Conservation (phyloP, 2,329 filamentous ascomycete genomes). For the Fusarium sulawesiense region DNA sequence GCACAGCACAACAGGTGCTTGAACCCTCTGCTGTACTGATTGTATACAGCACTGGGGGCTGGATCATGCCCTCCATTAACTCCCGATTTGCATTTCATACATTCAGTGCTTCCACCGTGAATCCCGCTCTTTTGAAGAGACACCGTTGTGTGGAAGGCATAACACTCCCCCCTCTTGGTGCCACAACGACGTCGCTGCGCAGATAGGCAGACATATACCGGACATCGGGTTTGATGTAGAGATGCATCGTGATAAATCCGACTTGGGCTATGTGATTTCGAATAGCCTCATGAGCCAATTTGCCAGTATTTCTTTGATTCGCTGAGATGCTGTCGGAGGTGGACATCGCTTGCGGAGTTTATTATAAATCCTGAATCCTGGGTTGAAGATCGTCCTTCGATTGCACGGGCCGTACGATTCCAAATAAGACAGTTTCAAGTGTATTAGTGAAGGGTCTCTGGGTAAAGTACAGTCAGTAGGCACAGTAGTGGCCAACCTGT, state of each 20-base stretch:
- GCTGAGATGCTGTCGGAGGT: constrained; percentile 1
- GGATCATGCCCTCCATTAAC: constrained; percentile 13
- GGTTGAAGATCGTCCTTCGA: constrained; percentile 16
- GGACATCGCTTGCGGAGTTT: constrained; percentile 35
- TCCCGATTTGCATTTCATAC: constrained; percentile 20
- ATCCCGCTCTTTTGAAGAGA: constrained; percentile 42
- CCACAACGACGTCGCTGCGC: constrained; percentile 25
- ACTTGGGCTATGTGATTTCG: not conserved
- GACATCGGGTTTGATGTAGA: not conserved
- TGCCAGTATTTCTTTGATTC: constrained; percentile 18
- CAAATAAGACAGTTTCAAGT: constrained; percentile 37
- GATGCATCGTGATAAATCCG: not conserved
- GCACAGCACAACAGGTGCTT: not conserved
- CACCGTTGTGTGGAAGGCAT: constrained; percentile 24
- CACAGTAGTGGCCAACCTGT: not conserved
- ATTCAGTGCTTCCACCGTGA: constrained; percentile 9
- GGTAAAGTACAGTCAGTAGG: not conserved
- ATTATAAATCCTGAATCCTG: constrained; percentile 19
- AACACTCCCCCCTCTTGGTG: constrained; percentile 37
- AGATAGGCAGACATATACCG: constrained; percentile 27
- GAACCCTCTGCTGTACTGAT: not conserved
- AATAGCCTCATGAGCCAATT: constrained; percentile 11
- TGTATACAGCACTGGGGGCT: not conserved
- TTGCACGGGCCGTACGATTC: constrained; percentile 16
- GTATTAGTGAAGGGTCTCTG: constrained; percentile 14